Conservation (phyloP, 768 basidiomycete species). For the Austroboletus festivus region DNA sequence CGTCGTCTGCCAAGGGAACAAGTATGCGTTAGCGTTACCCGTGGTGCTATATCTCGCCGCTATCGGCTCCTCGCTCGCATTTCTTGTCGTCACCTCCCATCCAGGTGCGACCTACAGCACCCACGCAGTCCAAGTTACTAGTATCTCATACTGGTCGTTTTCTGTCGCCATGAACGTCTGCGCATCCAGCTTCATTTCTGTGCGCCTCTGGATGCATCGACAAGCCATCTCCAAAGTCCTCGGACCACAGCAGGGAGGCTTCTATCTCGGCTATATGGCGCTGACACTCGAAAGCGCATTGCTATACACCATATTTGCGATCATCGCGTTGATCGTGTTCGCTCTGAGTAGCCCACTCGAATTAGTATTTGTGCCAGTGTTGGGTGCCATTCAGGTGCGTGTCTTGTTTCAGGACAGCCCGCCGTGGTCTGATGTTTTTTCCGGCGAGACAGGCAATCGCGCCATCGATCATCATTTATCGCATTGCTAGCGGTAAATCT, state of each 20-base stretch:
- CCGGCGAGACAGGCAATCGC: not conserved
- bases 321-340: conserved; percentile 15
- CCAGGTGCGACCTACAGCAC: not conserved
- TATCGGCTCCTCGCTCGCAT: not conserved
- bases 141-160: conserved; percentile 9
- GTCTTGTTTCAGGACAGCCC: not conserved
- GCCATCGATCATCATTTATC: not conserved
- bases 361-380: conserved; percentile 21
- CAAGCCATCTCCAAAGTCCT: conserved; percentile 5
- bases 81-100: not conserved
- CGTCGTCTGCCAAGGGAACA: not conserved
- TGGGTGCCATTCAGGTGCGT: conserved; percentile 20
- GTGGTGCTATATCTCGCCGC: not conserved
- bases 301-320: conserved; percentile 14
- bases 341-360: conserved; percentile 20
- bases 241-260: conserved; percentile 10
- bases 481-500: not conserved
- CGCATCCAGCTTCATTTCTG: conserved; percentile 13
- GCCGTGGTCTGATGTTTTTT: not conserved
- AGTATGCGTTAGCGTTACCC: not conserved
- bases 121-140: not conserved
- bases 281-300: conserved; percentile 26
- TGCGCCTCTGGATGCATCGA: conserved; percentile 18
- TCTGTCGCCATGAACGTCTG: conserved; percentile 17
- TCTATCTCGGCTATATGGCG: conserved; percentile 23